Conservation (phyloP, 148 eudicot species). For the Chenopodium formosanum region DNA sequence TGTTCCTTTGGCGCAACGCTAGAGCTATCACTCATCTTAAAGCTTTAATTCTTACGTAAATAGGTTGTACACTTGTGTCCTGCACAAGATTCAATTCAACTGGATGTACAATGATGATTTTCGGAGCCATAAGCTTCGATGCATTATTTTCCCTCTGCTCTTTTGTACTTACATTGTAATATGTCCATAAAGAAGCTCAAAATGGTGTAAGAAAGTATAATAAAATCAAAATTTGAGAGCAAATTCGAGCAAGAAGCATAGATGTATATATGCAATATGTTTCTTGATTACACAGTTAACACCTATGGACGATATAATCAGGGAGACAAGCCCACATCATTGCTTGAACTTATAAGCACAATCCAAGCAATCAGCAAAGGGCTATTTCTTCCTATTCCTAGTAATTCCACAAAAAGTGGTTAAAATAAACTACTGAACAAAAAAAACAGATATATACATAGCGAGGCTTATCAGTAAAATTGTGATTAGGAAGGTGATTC, state of each 20-base stretch:
- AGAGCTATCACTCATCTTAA: neutral
- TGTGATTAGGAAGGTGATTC: conserved; percentile 28
- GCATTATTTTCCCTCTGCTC: neutral
- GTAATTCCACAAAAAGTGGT: neutral
- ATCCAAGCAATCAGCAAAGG: neutral
- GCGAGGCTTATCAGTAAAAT: neutral
- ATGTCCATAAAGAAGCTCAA: too few relatives aligned
- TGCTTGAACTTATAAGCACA: neutral
- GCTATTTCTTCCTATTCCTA: conserved; percentile 1
- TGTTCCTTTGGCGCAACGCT: neutral
- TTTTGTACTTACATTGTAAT: too few relatives aligned
- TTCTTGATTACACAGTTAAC: neutral
- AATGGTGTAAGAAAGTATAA: neutral
- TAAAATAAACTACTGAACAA: neutral
- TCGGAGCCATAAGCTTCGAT: neutral
- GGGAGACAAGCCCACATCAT: neutral
- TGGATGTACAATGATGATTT: too few relatives aligned
- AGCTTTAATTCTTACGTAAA: too few relatives aligned
- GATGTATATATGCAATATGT: conserved; percentile 15
- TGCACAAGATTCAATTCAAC: too few relatives aligned
- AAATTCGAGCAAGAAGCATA: neutral
- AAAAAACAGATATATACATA: neutral
- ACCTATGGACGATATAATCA: neutral
- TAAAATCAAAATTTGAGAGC: neutral
- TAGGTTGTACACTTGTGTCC: too few relatives aligned